Conservation (phyloP, 148 eudicot genomes). For the Drosera capensis region DNA sequence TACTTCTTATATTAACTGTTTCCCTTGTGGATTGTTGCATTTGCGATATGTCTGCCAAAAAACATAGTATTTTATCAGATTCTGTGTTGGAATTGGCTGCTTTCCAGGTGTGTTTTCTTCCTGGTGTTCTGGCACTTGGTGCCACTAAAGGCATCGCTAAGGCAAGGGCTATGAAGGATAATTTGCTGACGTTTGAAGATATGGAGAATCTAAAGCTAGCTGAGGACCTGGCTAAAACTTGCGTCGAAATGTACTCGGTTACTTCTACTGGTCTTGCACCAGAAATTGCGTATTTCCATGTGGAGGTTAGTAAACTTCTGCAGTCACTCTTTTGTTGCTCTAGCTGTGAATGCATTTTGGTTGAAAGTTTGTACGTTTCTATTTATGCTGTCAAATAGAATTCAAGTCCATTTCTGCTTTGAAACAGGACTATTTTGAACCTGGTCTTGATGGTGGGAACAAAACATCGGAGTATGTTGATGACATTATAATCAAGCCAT, state of each 20-base stretch:
- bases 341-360: background rate
- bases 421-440: constrained; percentile 49
- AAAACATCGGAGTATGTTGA: constrained; percentile 58
- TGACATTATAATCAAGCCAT: constrained; percentile 71
- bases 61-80: background rate
- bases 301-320: constrained; percentile 34
- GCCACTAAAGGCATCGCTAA: constrained; percentile 76
- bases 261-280: constrained; percentile 88
- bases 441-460: constrained; percentile 78
- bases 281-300: constrained; percentile 71
- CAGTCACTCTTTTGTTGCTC: no score
- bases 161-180: constrained; percentile 52
- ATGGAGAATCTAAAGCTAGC: constrained; percentile 76
- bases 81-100: background rate
- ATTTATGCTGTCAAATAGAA: background rate
- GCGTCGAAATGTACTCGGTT: constrained; percentile 68
- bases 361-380: background rate
- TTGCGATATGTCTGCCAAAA: no score
- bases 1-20: no score
- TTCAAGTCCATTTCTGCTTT: constrained; percentile 9
- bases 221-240: constrained; percentile 74
- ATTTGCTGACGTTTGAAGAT: constrained; percentile 48
- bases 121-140: constrained; percentile 88
- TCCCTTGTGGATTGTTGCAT: no score
- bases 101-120: constrained; percentile 71